Conservation (phyloP, 164 flowering plant species). For the Magnolia officinalis region DNA sequence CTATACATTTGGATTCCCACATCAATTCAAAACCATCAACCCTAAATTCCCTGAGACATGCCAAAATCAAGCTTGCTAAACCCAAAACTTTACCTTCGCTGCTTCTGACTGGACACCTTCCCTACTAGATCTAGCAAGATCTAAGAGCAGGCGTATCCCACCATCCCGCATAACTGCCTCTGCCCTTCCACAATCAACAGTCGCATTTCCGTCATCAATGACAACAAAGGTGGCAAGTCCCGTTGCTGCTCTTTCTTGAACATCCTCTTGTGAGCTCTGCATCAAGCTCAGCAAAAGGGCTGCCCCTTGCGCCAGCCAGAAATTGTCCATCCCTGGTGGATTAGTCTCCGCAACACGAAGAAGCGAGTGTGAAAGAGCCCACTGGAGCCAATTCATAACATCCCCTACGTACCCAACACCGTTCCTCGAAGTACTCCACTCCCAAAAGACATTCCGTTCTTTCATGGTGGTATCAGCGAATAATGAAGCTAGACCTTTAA, state of each 20-base stretch:
- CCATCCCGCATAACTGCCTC: conserved; percentile 90
- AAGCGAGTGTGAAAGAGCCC: conserved; percentile 79
- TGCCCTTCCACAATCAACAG: conserved; percentile 76
- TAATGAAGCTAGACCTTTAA: conserved; percentile 61
- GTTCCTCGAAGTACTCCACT: conserved; percentile 54
- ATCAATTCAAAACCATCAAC: conserved; percentile 4
- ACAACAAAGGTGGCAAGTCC: conserved; percentile 98
- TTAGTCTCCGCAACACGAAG: conserved; percentile 80
- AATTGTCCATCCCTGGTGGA: conserved; percentile 62
- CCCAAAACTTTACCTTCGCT: conserved; percentile 59
- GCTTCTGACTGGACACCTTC: conserved; percentile 98
- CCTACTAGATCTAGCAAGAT: conserved; percentile 78
- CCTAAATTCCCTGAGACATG: background rate
- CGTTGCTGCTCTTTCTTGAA: conserved; percentile 96
- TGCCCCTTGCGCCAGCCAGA: conserved; percentile 94
- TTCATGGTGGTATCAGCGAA: conserved; percentile 47
- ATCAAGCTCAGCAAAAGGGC: conserved; percentile 65
- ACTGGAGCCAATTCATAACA: conserved; percentile 85
- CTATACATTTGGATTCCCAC: conserved; percentile 27
- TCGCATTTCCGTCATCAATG: conserved; percentile 91
- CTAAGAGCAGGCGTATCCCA: conserved; percentile 76
- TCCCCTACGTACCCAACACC: conserved; percentile 50
- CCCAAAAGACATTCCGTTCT: conserved; percentile 50
- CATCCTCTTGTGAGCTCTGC: conserved; percentile 91
- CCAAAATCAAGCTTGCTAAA: background rate